A percentile compares a stretch with the other conserved stretches of the same genome.
phyloP scores from a whole-genome alignment of 225 moss, liverwort and hornwort genomes.

The Thuidium tamariscinum region DNA sequence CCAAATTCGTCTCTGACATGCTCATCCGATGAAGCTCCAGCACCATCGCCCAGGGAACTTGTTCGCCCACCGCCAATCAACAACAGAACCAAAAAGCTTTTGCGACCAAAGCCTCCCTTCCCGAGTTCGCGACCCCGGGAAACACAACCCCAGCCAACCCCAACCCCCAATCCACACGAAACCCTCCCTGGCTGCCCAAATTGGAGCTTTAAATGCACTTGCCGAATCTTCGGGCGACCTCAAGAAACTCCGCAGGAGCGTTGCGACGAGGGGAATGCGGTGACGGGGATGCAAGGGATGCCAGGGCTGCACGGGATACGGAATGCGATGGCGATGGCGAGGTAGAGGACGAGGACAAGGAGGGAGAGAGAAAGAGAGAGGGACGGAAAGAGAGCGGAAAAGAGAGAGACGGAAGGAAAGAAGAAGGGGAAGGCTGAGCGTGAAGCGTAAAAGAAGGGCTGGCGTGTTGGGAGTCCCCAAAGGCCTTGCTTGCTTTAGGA shows the following conservation, averaged over 20 bases:
- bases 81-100: not conserved
- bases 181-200: not conserved
- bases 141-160: not conserved
- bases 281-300: not conserved
- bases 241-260: not conserved
- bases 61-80: not conserved
- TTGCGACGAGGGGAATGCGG: not conserved
- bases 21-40: conserved; percentile 21
- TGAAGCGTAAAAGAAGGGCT: conserved; percentile 15
- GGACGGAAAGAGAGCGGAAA: too few species aligned
- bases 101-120: too few species aligned
- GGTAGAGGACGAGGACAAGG: not conserved
- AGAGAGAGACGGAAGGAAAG: not conserved
- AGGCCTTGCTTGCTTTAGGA: conserved; percentile 3
- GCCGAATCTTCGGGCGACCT: not conserved
- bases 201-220: not conserved
- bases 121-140: not conserved
- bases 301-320: not conserved
- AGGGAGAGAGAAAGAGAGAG: not conserved
- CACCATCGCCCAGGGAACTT: not conserved
- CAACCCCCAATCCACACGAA: not conserved
- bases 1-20: conserved; percentile 33
- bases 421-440: not conserved
- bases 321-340: not conserved
- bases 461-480: not conserved